Percentiles rank a stretch among this genome's conserved stretches.
These are phyloP conservation scores for Chrysosporium keratinophilum DNA, from an alignment of 2,329 filamentous ascomycete species.

Conservation along the genomic window DNA sequence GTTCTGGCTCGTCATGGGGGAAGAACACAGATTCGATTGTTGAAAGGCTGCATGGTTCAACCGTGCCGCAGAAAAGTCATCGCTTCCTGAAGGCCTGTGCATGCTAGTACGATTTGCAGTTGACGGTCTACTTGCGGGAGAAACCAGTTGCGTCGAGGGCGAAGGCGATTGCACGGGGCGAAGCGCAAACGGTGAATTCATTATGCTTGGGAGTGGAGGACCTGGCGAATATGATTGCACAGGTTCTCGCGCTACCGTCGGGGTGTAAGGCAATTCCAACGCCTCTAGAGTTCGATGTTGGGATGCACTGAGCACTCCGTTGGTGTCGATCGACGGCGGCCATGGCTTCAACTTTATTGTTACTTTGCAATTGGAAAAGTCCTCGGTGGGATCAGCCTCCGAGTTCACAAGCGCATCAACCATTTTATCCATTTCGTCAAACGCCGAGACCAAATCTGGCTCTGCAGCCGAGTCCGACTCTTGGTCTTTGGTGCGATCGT, in stretches of 20 bases:
- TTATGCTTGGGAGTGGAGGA: conserved; percentile 28
- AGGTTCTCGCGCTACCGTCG: conserved; percentile 2
- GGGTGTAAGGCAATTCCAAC: conserved; percentile 5
- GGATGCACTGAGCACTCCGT: background rate
- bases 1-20: conserved; percentile 4
- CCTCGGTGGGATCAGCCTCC: conserved; percentile 26
- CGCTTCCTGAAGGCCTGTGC: background rate
- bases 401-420: conserved; percentile 46
- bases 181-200: conserved; percentile 34
- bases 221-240: conserved; percentile 16
- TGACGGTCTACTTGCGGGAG: conserved; percentile 25
- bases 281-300: background rate
- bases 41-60: conserved; percentile 24
- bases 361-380: conserved; percentile 8
- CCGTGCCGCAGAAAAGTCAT: background rate
- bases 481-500: conserved; percentile 15
- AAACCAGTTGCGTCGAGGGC: conserved; percentile 12
- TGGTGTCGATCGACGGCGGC: conserved; percentile 4
- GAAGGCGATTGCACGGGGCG: conserved; percentile 26
- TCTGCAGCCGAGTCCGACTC: conserved; percentile 34
- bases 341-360: background rate
- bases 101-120: conserved; percentile 17
- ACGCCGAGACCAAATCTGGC: conserved; percentile 31
- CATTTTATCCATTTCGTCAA: conserved; percentile 47
- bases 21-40: conserved; percentile 1